Conservation (phyloP, 2,329 filamentous ascomycete genomes). For the Talaromyces sp. region DNA sequence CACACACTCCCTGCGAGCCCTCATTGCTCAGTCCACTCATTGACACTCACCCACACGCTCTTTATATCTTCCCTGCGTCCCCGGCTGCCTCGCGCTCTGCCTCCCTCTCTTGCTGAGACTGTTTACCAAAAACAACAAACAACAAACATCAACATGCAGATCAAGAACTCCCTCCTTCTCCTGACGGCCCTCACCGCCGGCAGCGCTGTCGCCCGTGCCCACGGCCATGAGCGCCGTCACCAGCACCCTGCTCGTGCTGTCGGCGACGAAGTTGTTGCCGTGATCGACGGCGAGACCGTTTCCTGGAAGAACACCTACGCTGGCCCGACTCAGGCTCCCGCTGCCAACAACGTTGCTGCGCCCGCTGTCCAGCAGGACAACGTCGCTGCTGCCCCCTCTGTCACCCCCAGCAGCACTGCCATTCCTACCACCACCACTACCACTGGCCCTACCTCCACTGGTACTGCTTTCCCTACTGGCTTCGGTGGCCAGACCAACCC, state of each 20-base stretch:
- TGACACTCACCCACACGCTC: slow-evolving; percentile 8
- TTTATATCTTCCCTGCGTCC: slow-evolving; percentile 3
- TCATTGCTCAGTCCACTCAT: slow-evolving; percentile 13
- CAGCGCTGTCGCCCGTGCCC: slow-evolving; percentile 30
- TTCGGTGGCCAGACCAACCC: slow-evolving; percentile 26
- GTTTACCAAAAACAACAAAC: neutral
- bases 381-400: slow-evolving; percentile 8
- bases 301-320: slow-evolving; percentile 34
- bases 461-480: slow-evolving; percentile 23
- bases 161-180: slow-evolving; percentile 33
- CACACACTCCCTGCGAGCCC: slow-evolving; percentile 4
- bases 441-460: slow-evolving; percentile 11
- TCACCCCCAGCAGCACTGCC: slow-evolving; percentile 11
- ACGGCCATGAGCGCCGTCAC: slow-evolving; percentile 36
- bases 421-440: neutral
- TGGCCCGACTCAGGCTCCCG: slow-evolving; percentile 15
- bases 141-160: slow-evolving; percentile 23
- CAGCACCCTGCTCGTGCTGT: slow-evolving; percentile 28
- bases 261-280: slow-evolving; percentile 27
- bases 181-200: slow-evolving; percentile 33
- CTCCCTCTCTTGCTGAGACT: neutral
- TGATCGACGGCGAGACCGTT: slow-evolving; percentile 28
- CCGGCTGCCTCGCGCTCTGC: neutral
- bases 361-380: slow-evolving; percentile 6
- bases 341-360: slow-evolving; percentile 8